Evolutionary conservation across 805 yeast species (phyloP), one percentile per base, ranked within the genome.

Genomic region (Wickerhamomyces rabaulensis): DNA sequence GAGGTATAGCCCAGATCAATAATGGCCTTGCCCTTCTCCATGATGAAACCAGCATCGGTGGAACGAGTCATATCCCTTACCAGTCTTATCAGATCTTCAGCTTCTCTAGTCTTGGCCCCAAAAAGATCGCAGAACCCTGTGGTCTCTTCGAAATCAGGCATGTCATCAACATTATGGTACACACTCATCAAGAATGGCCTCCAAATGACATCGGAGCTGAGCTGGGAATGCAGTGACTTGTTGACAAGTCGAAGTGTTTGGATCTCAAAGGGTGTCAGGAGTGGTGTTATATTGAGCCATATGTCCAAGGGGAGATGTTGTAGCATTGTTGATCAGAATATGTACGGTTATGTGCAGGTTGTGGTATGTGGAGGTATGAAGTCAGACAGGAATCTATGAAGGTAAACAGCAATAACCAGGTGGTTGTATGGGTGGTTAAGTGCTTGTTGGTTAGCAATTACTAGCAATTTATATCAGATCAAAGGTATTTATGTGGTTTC

Each of bases 191-290:
- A 2, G 35, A 8, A 10, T 29, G 25, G 3, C 50, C 52, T 16
- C 61, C 61, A 57, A 2, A 57, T 20, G 13, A 45, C 52, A 43
- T 52, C 46, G 7, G 54, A 29, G 13, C 43, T 42, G 4, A 53
- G 38, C 4, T 16, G n/a, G 6, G 21, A 40, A 16, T 39, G 17
- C 15, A 52, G 20, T 2, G 38, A 23, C 3, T 40, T 44, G 42
- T 42, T 44, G 8, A 46, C 47, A 5, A 23, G 21, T 12, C 55
- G 44, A 4, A 57, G 42, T 3, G 35, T 12, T 12, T 54, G 50
- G 5, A 56, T 29, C 39, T 57, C 61, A 4, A 21, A 12, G 2
- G 45, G 35, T 3, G 31, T 23, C 15, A 55, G 36, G 1, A 31
- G n/a, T 1, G 20, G 29, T 7, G 49, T 40, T 2, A 54, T 41